Conservation (phyloP, 2,329 filamentous ascomycete genomes). For the Fusarium nygamai region DNA sequence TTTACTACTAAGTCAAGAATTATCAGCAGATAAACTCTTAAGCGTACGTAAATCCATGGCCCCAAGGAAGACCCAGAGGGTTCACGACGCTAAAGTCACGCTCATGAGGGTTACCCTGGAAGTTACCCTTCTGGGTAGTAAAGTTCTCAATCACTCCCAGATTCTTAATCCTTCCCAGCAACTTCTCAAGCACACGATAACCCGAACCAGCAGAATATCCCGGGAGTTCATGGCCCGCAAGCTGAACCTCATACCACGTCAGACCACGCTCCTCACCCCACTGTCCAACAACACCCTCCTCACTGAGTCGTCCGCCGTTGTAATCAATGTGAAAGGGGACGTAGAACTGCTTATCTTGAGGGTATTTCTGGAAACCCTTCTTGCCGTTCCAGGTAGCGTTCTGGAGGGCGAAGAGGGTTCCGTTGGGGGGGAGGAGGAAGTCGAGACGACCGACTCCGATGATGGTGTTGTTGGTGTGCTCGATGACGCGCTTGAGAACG, state of each 20-base stretch:
- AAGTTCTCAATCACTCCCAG: slow-evolving; percentile 33
- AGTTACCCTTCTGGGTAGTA: slow-evolving; percentile 38
- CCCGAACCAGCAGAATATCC: slow-evolving; percentile 43
- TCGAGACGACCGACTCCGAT: slow-evolving; percentile 56
- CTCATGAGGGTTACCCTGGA: slow-evolving; percentile 11
- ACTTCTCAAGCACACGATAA: slow-evolving; percentile 43
- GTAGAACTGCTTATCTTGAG: slow-evolving; percentile 66
- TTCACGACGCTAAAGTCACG: background rate
- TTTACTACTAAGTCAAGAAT: background rate
- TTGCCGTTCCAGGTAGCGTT: slow-evolving; percentile 82
- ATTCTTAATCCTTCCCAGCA: slow-evolving; percentile 41
- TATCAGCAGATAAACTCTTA: background rate
- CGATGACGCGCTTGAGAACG: slow-evolving; percentile 44
- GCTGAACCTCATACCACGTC: slow-evolving; percentile 74
- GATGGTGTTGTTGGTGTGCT: slow-evolving; percentile 47
- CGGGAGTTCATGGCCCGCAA: slow-evolving; percentile 66
- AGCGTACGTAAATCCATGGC: background rate
- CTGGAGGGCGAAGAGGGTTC: slow-evolving; percentile 76
- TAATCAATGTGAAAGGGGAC: slow-evolving; percentile 68
- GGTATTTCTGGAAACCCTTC: slow-evolving; percentile 70
- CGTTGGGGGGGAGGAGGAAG: slow-evolving; percentile 74
- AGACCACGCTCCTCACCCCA: slow-evolving; percentile 78
- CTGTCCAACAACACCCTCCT: slow-evolving; percentile 73
- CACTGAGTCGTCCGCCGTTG: slow-evolving; percentile 60
- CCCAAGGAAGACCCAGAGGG: slow-evolving; percentile 1